These are phyloP conservation scores for Euphorbia lathyris DNA, from an alignment of 345 rosid species.

Conservation along the genomic window DNA sequence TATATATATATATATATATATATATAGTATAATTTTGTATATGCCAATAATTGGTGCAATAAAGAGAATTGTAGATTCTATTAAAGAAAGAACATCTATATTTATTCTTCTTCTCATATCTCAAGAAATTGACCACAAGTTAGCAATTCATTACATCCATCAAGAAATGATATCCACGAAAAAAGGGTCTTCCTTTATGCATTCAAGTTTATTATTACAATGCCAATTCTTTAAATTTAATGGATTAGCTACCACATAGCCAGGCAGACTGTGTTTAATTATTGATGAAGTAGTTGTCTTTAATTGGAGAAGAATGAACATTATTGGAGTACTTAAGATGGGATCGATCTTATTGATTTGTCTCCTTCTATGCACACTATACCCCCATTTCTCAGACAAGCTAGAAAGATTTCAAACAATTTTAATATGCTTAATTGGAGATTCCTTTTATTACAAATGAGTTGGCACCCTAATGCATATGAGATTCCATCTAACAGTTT, in stretches of 20 bases:
- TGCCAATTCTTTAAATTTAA: background rate
- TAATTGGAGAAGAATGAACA: background rate
- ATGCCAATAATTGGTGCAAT: slow-evolving; percentile 9
- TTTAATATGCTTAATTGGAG: slow-evolving; percentile 12
- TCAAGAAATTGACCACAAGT: background rate
- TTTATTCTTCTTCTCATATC: slow-evolving; percentile 1
- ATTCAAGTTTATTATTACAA: background rate
- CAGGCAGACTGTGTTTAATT: slow-evolving; percentile 10
- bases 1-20: too few species aligned
- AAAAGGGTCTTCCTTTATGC: background rate
- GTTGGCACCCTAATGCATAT: slow-evolving; percentile 26
- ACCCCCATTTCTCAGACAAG: slow-evolving; percentile 43
- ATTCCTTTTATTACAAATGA: slow-evolving; percentile 14
- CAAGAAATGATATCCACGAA: background rate
- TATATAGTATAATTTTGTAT: too few species aligned
- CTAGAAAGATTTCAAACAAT: slow-evolving; percentile 10
- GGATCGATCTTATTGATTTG: slow-evolving; percentile 10
- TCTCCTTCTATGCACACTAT: slow-evolving; percentile 29
- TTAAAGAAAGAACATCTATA: background rate
- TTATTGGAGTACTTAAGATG: background rate
- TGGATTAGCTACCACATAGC: background rate
- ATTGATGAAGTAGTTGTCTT: background rate
- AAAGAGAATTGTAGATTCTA: slow-evolving; percentile 5
- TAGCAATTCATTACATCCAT: background rate
- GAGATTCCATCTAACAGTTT: background rate